phyloP scores from a whole-genome alignment of 1,284 basidiomycete genomes.

The Heterobasidion occidentale region DNA sequence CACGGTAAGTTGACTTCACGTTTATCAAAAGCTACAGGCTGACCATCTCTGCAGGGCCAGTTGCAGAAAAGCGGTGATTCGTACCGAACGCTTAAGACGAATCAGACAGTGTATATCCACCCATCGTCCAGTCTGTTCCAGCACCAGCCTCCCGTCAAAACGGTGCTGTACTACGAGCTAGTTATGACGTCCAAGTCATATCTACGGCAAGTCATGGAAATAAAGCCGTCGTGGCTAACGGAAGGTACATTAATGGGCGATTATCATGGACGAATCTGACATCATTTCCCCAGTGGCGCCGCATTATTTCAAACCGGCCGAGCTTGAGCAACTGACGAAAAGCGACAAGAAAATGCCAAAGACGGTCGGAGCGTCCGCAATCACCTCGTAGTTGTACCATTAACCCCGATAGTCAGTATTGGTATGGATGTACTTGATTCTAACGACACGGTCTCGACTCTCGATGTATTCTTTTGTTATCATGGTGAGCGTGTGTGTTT shows the following conservation, averaged over 20 bases:
- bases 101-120: constrained; percentile 93
- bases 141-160: constrained; percentile 87
- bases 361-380: constrained; percentile 26
- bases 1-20: constrained; percentile 48
- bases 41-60: constrained; percentile 47
- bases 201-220: constrained; percentile 94
- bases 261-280: constrained; percentile 4
- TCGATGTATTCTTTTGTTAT: no score
- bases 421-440: no score
- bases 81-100: constrained; percentile 91
- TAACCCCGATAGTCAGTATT: no score
- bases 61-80: constrained; percentile 89
- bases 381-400: constrained; percentile 3
- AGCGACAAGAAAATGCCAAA: constrained; percentile 93
- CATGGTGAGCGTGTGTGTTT: no score
- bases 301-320: constrained; percentile 88
- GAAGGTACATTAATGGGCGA: constrained; percentile 54
- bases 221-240: constrained; percentile 89
- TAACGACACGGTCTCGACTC: no score
- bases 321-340: constrained; percentile 76
- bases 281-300: constrained; percentile 61
- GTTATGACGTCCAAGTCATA: constrained; percentile 86
- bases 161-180: constrained; percentile 91
- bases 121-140: constrained; percentile 95
- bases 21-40: not conserved